A percentile compares a stretch with the other conserved stretches of the same genome.
Conservation (phyloP, 75 land plant genomes). For the Cryptomeria japonica region DNA sequence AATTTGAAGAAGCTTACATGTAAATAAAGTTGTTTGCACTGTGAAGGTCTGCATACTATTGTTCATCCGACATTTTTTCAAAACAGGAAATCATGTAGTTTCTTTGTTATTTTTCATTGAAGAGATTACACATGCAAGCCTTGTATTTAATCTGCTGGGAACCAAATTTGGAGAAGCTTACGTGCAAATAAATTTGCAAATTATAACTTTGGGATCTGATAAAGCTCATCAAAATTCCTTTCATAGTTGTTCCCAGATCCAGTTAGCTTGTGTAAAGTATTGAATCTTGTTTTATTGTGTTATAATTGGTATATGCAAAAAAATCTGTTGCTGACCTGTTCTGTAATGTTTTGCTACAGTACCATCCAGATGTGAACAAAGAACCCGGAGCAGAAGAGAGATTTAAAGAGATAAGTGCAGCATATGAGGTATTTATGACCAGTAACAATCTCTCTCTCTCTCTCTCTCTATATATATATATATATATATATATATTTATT, state of each 20-base stretch:
- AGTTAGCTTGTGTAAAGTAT: background rate
- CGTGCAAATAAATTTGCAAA: background rate
- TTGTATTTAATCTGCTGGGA: background rate
- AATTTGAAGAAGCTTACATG: background rate
- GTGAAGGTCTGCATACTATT: background rate
- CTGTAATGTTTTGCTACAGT: conserved; percentile 44
- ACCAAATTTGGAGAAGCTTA: background rate
- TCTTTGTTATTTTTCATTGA: background rate
- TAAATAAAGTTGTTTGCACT: background rate
- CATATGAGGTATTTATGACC: conserved; percentile 81
- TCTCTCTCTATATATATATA: too few relatives aligned
- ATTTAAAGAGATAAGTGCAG: conserved; percentile 97
- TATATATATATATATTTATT: too few relatives aligned
- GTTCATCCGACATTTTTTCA: background rate
- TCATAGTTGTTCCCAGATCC: background rate
- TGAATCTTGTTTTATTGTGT: background rate
- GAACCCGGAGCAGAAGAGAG: conserved; percentile 94
- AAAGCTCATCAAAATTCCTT: background rate
- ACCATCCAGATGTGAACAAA: conserved; percentile 98
- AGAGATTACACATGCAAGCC: background rate
- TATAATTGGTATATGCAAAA: conserved; percentile 14
- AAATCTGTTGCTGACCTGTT: background rate
- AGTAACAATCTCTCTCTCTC: background rate
- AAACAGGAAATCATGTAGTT: background rate
- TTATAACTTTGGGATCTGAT: background rate